Evolutionary conservation across 2,329 filamentous ascomycete genomes (phyloP).

Genomic region (Cryphonectria naterciae): DNA sequence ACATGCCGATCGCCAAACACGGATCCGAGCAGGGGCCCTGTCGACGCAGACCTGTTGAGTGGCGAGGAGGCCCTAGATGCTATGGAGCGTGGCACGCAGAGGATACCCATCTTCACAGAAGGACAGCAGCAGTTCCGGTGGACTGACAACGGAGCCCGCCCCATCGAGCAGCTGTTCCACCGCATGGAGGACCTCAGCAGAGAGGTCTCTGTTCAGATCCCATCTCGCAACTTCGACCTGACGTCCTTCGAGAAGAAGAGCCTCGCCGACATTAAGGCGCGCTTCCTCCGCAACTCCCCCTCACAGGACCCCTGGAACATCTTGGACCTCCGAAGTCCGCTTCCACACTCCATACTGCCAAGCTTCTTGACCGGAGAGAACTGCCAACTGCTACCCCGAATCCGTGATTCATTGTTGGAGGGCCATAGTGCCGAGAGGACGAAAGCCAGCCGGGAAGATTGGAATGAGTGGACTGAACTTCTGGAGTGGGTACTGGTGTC

Average conservation of each 20-base stretch:
- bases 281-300: slow-evolving; percentile 29
- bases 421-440: slow-evolving; percentile 38
- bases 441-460: slow-evolving; percentile 36
- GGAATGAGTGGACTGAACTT: slow-evolving; percentile 41
- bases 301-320: slow-evolving; percentile 37
- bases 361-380: slow-evolving; percentile 36
- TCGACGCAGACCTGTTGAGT: slow-evolving; percentile 25
- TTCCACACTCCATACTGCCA: slow-evolving; percentile 35
- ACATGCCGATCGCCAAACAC: slow-evolving; percentile 27
- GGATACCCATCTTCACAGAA: slow-evolving; percentile 33
- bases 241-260: slow-evolving; percentile 34
- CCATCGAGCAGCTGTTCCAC: slow-evolving; percentile 35
- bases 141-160: slow-evolving; percentile 31
- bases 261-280: slow-evolving; percentile 32
- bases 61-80: slow-evolving; percentile 24
- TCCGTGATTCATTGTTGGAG: slow-evolving; percentile 43
- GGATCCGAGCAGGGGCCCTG: slow-evolving; percentile 23
- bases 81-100: slow-evolving; percentile 22
- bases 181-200: slow-evolving; percentile 37
- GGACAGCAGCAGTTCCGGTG: slow-evolving; percentile 36
- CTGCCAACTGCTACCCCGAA: slow-evolving; percentile 37
- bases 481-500: slow-evolving; percentile 40
- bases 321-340: slow-evolving; percentile 36
- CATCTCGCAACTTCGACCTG: slow-evolving; percentile 33
- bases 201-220: slow-evolving; percentile 36